These are phyloP conservation scores for Epichloe hybrida DNA, from an alignment of 2,329 filamentous ascomycete species.

Conservation along the genomic window DNA sequence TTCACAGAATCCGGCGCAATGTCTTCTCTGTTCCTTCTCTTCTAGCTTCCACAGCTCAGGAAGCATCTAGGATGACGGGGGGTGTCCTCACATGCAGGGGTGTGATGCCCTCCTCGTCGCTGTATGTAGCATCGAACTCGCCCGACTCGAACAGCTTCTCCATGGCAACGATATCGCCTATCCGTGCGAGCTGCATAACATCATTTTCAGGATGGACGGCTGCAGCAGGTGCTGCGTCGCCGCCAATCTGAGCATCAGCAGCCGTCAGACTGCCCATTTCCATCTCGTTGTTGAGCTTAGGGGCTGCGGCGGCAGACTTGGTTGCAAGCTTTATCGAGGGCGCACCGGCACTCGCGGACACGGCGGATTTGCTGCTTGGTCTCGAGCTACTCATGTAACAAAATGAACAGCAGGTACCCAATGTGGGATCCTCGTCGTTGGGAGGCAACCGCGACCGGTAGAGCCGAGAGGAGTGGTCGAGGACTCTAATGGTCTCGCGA, in stretches of 20 bases:
- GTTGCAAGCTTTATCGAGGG: slow-evolving; percentile 38
- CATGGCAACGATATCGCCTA: slow-evolving; percentile 77
- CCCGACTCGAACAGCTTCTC: slow-evolving; percentile 78
- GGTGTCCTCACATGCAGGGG: slow-evolving; percentile 65
- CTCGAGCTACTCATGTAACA: slow-evolving; percentile 28
- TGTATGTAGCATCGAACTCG: slow-evolving; percentile 69
- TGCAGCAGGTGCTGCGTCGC: not conserved
- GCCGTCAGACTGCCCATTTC: slow-evolving; percentile 38
- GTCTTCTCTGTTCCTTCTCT: not conserved
- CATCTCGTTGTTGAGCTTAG: slow-evolving; percentile 43
- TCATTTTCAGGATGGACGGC: slow-evolving; percentile 43
- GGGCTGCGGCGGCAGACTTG: slow-evolving; percentile 38
- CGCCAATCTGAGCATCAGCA: slow-evolving; percentile 15
- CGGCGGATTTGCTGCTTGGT: slow-evolving; percentile 20
- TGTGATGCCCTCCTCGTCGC: slow-evolving; percentile 87
- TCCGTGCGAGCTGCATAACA: slow-evolving; percentile 86
- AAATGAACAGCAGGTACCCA: not conserved
- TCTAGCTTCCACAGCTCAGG: not conserved
- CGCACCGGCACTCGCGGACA: slow-evolving; percentile 20
- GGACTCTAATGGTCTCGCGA: not conserved
- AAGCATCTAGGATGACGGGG: not conserved
- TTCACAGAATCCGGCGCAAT: not conserved
- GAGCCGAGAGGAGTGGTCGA: not conserved
- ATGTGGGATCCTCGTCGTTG: not conserved
- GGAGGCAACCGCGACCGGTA: not conserved